A percentile compares a stretch with the other conserved stretches of the same genome.
Evolutionary conservation across 2,329 filamentous ascomycete genomes (phyloP).

Genomic region (Mycogone perniciosa): DNA sequence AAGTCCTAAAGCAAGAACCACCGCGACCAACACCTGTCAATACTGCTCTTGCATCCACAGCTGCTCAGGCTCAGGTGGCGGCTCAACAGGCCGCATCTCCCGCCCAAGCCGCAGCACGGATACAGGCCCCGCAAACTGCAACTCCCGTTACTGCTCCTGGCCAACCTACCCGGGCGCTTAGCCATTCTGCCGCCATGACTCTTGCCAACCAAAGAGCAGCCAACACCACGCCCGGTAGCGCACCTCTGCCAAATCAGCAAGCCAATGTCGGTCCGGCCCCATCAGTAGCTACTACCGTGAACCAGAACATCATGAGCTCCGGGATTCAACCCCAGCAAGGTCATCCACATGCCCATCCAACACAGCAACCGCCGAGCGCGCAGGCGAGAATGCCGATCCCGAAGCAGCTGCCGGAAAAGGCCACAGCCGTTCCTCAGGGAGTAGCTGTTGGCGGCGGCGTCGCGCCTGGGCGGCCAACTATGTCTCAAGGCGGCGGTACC

Average conservation of each 20-base stretch:
- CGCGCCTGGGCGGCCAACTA: conserved; percentile 68
- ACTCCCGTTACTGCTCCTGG: conserved; percentile 33
- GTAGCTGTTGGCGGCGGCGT: conserved; percentile 62
- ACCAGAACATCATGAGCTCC: conserved; percentile 28
- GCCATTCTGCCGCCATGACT: conserved; percentile 44
- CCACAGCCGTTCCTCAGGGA: conserved; percentile 63
- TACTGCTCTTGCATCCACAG: conserved; percentile 35
- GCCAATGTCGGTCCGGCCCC: conserved; percentile 24
- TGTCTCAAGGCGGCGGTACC: conserved; percentile 69
- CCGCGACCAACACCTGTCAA: conserved; percentile 41
- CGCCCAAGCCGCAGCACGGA: conserved; percentile 41
- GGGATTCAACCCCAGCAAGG: conserved; percentile 23
- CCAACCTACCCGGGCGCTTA: conserved; percentile 35
- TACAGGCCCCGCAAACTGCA: conserved; percentile 43
- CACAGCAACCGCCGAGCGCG: conserved; percentile 35
- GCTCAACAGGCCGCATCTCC: conserved; percentile 36
- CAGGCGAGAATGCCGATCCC: conserved; percentile 72
- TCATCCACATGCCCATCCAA: conserved; percentile 16
- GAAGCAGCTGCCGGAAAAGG: conserved; percentile 64
- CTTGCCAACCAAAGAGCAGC: conserved; percentile 39
- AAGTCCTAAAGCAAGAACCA: conserved; percentile 24
- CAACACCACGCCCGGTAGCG: conserved; percentile 26
- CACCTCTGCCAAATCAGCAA: conserved; percentile 26
- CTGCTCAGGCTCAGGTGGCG: conserved; percentile 29
- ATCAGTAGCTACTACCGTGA: conserved; percentile 20